Evolutionary conservation across 2,329 filamentous ascomycete species (phyloP), one percentile per base, ranked within the genome.

Genomic region (Pseudocercospora eumusae): DNA sequence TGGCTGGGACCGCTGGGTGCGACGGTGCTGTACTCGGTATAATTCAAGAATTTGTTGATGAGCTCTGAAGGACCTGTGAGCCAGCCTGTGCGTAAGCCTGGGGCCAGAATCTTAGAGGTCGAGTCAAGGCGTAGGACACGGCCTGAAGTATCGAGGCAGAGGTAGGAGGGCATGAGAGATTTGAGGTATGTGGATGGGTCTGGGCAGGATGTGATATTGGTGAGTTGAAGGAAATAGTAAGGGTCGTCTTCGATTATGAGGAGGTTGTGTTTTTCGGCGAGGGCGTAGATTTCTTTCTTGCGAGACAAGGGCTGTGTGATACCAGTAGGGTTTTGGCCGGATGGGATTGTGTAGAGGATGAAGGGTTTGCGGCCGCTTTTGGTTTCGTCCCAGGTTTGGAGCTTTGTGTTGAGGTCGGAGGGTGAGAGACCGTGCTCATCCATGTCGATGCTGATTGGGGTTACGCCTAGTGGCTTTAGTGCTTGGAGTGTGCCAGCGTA

Each of bases 101-200:
- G 73, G 0, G 72, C 70, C 13, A 75, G 54, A 13, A 75, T 71
- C 60, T 76, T 76, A 8, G 74, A 74, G 0, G 67, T 68, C 0
- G 73, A 66, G 40, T 75, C 74, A 4, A 76, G 59, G 0, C 74
- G 70, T 4, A 75, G 40, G 2, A 75, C 74, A 10, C 74, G 69
- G 2, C 74, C 74, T 10, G 66, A 71, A 0, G 56, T 60, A 45
- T 78, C 76, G 9, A 78, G 57, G 1, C 71, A 73, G 0, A 78
- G 64, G 57, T 75, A 77, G 0, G 75, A 76, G 1, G 63, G 40
- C 3, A 64, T 60, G 1, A 72, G 63, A 5, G 54, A 21, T 4
- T 21, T n/a, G 8, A 71, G 45, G 36, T 68, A 70, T 0, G 59
- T 27, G 3, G 65, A 59, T 13, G 59, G 18, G 0, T 59, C 23